Base-by-base conservation (phyloP, 495 filamentous ascomycete genomes). In the Terfezia claveryi region DNA sequence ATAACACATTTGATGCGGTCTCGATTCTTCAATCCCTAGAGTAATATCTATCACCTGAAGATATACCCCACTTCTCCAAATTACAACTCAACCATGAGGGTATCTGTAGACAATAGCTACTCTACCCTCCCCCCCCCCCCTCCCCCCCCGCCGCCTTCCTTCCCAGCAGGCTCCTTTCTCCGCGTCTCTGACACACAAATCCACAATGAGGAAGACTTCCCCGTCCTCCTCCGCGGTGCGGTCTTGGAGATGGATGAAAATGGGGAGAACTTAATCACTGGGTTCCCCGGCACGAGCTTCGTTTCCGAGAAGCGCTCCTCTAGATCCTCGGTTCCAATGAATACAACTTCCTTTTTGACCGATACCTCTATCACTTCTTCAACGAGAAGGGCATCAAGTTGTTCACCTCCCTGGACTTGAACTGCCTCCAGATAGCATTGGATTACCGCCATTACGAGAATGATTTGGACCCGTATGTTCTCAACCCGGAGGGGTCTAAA, bases 371-470 rank as follows among this genome's bases (percentile, higher is more conserved):
- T 38, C 75, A 81, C 59, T 82, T 80, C 70, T 82, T 81, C 68
- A 78, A 73, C 0, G 68, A 73, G 8, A 62, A 66, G 9, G 79
- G 81, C 58, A 77, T 78, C 49, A 71, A 75, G 58, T 80, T 78
- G 67, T 74, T 78, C 56, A 72, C 76, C 6, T 70, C 66, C 1
- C 64, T 74, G 1, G 77, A 76, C 5, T 59, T 82, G 36, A 82
- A 81, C 62, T 80, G 76, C 63, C 66, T 81, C 10, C 75, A 78
- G 0, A 66, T 82, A 37, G 78, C 79, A 3, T 77, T 82, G 63
- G 81, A 81, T 60, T 75, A 80, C 61, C 72, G 75, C 8, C 77
- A 80, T 63, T 78, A 81, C 51, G 72, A 78, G 55, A 78, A 82
- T 60, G 76, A 80, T 60, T 68, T 76, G 65, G 76, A 80, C 56